Conservation (phyloP, 257 asterid species). For the Forsythia suspensa region DNA sequence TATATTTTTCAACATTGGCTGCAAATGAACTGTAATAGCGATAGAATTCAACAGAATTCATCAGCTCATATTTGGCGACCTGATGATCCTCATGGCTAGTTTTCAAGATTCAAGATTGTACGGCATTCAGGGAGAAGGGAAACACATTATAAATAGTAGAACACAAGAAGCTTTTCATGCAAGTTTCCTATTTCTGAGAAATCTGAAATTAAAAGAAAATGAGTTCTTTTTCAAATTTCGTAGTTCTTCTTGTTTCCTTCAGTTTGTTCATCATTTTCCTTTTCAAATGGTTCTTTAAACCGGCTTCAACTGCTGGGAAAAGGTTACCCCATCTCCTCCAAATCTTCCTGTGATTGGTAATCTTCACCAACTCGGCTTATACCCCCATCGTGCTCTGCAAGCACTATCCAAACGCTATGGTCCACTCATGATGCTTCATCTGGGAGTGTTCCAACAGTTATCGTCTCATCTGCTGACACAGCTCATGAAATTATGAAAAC, state of each 20-base stretch:
- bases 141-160: too few species aligned
- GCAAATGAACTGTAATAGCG: too few species aligned
- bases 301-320: background rate
- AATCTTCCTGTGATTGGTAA: constrained; percentile 20
- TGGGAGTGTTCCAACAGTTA: background rate
- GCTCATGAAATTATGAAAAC: constrained; percentile 23
- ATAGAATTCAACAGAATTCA: too few species aligned
- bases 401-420: constrained; percentile 8
- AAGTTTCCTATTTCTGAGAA: too few species aligned
- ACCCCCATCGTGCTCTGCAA: constrained; percentile 10
- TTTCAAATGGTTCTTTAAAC: background rate
- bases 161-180: too few species aligned
- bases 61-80: too few species aligned
- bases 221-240: background rate
- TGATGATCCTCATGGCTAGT: too few species aligned
- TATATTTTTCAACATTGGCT: too few species aligned
- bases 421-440: constrained; percentile 6
- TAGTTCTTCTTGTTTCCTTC: background rate
- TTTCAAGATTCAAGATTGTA: too few species aligned
- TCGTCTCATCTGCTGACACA: constrained; percentile 12
- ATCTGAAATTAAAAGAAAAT: background rate
- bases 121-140: too few species aligned
- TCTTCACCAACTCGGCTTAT: constrained; percentile 12
- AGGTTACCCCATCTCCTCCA: constrained; percentile 20
- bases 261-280: background rate